phyloP scores from a whole-genome alignment of 352 stramenopile species.

The Phytophthora uliginosa region DNA sequence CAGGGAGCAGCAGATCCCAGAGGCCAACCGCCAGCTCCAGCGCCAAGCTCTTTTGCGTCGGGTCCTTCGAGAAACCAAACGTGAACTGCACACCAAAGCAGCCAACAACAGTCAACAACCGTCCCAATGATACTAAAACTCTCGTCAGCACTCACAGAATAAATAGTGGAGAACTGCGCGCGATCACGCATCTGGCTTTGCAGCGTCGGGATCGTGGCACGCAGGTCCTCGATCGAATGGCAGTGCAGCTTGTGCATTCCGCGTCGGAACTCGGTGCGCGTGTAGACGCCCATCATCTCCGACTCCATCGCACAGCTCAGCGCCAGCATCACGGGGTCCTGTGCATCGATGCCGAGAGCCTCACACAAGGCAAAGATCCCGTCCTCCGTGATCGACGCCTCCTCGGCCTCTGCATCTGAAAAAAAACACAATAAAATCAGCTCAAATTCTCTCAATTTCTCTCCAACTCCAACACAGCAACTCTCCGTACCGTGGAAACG shows the following conservation, averaged over 20 bases:
- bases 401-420: conserved; percentile 56
- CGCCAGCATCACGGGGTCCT: conserved; percentile 86
- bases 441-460: not conserved
- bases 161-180: conserved; percentile 79
- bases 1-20: conserved; percentile 80
- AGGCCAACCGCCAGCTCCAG: conserved; percentile 77
- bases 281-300: conserved; percentile 83
- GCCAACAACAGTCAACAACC: not conserved
- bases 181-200: conserved; percentile 57
- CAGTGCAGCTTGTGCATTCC: conserved; percentile 82
- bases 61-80: conserved; percentile 87
- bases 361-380: conserved; percentile 83
- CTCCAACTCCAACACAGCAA: not conserved
- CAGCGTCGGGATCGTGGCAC: conserved; percentile 58
- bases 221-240: conserved; percentile 62
- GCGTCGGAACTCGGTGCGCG: conserved; percentile 72
- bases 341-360: conserved; percentile 72
- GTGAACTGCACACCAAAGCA: conserved; percentile 64
- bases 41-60: conserved; percentile 83
- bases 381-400: conserved; percentile 84
- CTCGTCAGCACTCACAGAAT: conserved; percentile 60
- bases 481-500: conserved; percentile 62
- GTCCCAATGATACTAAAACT: not conserved
- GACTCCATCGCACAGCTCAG: conserved; percentile 87
- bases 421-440: conserved; percentile 1